Percentiles rank a stretch among this genome's conserved stretches.
Evolutionary conservation across 495 filamentous ascomycete genomes (phyloP).

Genomic region (Talaromyces nanjingensis): DNA sequence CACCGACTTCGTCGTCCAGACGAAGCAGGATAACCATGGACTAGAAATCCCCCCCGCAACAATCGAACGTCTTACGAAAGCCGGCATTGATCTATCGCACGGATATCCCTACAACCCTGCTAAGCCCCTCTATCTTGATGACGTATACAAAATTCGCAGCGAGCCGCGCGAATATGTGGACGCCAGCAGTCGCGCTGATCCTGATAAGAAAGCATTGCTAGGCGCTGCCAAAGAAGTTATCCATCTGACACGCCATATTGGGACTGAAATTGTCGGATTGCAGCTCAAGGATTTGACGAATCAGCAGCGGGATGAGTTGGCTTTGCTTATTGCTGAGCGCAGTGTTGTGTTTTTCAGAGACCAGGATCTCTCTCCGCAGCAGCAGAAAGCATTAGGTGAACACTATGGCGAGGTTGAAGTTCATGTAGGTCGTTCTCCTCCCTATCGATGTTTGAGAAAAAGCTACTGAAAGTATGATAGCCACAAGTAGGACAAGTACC

Average conservation of each 20-base stretch:
- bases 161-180: slow-evolving; percentile 52
- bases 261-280: slow-evolving; percentile 63
- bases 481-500: slow-evolving; percentile 66
- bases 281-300: slow-evolving; percentile 62
- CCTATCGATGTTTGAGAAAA: not conserved
- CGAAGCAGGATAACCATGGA: slow-evolving; percentile 45
- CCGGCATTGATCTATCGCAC: slow-evolving; percentile 54
- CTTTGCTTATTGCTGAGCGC: slow-evolving; percentile 61
- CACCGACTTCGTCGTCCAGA: slow-evolving; percentile 49
- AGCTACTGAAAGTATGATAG: slow-evolving; percentile 22
- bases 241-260: slow-evolving; percentile 58
- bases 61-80: slow-evolving; percentile 51
- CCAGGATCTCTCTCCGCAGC: slow-evolving; percentile 62
- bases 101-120: slow-evolving; percentile 64
- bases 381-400: slow-evolving; percentile 61
- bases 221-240: slow-evolving; percentile 60
- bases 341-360: slow-evolving; percentile 72
- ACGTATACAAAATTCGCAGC: slow-evolving; percentile 56
- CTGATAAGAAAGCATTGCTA: slow-evolving; percentile 56
- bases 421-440: slow-evolving; percentile 41
- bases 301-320: slow-evolving; percentile 65
- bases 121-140: slow-evolving; percentile 57
- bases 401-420: slow-evolving; percentile 61
- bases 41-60: slow-evolving; percentile 48
- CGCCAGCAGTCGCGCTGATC: slow-evolving; percentile 58